A percentile compares a stretch with the other conserved stretches of the same genome.
Evolutionary conservation across 345 rosid species (phyloP).

Genomic region (Nasturtium officinale): DNA sequence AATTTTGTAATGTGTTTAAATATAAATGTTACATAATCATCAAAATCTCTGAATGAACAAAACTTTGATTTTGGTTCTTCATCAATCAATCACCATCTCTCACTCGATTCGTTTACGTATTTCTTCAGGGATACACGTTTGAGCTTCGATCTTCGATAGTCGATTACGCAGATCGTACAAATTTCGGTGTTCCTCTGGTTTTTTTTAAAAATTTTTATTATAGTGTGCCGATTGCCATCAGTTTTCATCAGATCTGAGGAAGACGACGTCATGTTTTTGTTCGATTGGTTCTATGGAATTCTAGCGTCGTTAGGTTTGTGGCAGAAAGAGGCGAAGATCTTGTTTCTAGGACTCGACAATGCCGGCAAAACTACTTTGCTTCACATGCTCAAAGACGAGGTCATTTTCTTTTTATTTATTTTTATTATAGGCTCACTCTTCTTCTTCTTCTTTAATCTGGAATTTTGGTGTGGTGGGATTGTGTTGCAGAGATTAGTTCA

Average conservation of each 20-base stretch:
- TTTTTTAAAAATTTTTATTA: no score
- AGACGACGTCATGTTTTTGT: conserved; percentile 58
- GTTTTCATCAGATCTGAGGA: conserved; percentile 21
- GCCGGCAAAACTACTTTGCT: conserved; percentile 96
- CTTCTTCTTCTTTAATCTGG: not conserved
- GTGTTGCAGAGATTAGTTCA: conserved; percentile 73
- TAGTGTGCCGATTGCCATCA: not conserved
- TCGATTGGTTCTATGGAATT: conserved; percentile 90
- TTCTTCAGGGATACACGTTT: not conserved
- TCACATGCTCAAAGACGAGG: conserved; percentile 97
- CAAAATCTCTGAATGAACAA: not conserved
- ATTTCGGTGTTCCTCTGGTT: not conserved
- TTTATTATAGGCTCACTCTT: not conserved
- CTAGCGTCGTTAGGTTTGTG: conserved; percentile 79
- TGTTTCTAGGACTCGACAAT: conserved; percentile 91
- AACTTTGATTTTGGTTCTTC: conserved; percentile 13
- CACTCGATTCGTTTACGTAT: not conserved
- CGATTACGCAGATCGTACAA: not conserved
- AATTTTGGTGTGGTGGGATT: not conserved
- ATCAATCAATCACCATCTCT: not conserved
- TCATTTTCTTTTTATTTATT: not conserved
- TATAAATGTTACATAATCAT: not conserved
- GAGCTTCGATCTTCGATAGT: conserved; percentile 10
- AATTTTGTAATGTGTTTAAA: not conserved
- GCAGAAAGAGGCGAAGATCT: conserved; percentile 94